Conservation (phyloP, 169 alveolate genomes). For the Cryptosporidium andersoni region DNA sequence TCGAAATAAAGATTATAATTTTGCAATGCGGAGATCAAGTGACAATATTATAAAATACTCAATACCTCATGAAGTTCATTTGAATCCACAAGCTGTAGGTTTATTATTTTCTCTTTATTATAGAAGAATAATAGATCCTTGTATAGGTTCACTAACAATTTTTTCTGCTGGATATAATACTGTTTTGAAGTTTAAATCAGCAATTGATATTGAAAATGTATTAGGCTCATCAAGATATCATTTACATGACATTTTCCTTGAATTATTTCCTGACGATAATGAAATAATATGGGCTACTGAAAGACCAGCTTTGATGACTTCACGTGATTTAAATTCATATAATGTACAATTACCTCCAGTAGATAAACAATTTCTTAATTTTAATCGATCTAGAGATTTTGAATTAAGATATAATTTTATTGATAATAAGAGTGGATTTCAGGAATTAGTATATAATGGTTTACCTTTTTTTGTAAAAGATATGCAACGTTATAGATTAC, state of each 20-base stretch:
- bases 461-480: conserved; percentile 52
- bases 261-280: conserved; percentile 47
- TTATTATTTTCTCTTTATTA: conserved; percentile 56
- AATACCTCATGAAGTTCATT: conserved; percentile 61
- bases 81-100: conserved; percentile 64
- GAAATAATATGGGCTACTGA: conserved; percentile 64
- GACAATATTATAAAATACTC: conserved; percentile 25
- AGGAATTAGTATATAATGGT: conserved; percentile 43
- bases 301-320: conserved; percentile 48
- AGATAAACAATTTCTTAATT: no score
- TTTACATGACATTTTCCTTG: conserved; percentile 35
- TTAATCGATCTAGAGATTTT: no score
- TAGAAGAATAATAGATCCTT: conserved; percentile 62
- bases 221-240: conserved; percentile 55
- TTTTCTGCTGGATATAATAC: conserved; percentile 64
- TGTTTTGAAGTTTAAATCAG: conserved; percentile 25
- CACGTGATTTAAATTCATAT: conserved; percentile 12
- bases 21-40: conserved; percentile 22
- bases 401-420: no score
- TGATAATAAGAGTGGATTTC: conserved; percentile 11
- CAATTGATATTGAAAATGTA: conserved; percentile 56
- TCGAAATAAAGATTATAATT: conserved; percentile 8
- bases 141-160: conserved; percentile 53
- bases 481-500: conserved; percentile 65
- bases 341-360: conserved; percentile 49